Conservation (phyloP, 2,329 filamentous ascomycete species). For the Pseudocercospora eumusae region DNA sequence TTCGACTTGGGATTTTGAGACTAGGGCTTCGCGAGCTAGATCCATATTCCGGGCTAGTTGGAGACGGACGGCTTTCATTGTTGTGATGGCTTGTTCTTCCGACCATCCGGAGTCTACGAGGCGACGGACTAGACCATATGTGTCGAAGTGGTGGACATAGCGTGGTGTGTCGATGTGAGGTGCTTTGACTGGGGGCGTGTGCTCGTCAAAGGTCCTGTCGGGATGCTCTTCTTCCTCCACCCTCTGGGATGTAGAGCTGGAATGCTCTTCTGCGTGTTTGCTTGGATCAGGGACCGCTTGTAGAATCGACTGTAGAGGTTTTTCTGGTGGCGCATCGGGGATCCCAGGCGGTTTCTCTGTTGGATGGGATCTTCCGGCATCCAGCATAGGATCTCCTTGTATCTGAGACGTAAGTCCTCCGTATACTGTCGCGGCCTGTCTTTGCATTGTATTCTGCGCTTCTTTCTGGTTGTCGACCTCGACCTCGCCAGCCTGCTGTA, state of each 20-base stretch:
- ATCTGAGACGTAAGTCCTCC: constrained; percentile 12
- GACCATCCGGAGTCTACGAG: constrained; percentile 72
- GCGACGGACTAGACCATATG: constrained; percentile 81
- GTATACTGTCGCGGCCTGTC: constrained; percentile 26
- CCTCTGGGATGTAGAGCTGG: constrained; percentile 11
- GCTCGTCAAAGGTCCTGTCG: constrained; percentile 36
- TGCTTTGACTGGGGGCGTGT: constrained; percentile 54
- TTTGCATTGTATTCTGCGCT: constrained; percentile 19
- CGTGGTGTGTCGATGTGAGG: constrained; percentile 68
- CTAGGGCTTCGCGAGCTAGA: constrained; percentile 74
- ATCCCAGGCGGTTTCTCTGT: constrained; percentile 15
- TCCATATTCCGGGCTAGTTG: constrained; percentile 78
- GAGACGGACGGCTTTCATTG: constrained; percentile 88
- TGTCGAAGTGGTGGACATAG: constrained; percentile 96
- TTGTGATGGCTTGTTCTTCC: constrained; percentile 71
- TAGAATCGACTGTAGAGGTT: constrained; percentile 35
- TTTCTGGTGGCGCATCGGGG: constrained; percentile 26
- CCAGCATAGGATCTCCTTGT: constrained; percentile 31
- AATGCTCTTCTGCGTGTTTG: constrained; percentile 28
- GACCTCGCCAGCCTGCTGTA: constrained; percentile 36
- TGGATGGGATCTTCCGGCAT: constrained; percentile 21
- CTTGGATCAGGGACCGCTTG: constrained; percentile 34
- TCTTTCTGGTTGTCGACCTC: constrained; percentile 27
- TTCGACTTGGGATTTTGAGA: constrained; percentile 89
- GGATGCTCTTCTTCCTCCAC: constrained; percentile 34